phyloP scores from a whole-genome alignment of 306 rosid species.

The Castanopsis chinensis region DNA sequence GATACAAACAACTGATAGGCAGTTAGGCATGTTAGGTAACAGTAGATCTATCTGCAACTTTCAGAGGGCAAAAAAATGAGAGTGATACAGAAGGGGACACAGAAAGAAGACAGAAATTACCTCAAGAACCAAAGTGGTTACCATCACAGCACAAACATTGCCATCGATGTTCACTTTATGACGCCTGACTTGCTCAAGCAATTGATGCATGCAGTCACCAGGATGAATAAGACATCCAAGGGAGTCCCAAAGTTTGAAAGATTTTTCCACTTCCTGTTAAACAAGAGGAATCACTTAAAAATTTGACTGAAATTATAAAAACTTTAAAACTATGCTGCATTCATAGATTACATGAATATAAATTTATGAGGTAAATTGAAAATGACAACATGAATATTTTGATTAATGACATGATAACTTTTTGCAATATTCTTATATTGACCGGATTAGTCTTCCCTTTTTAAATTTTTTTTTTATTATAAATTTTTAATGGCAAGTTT shows the following conservation, averaged over 20 bases:
- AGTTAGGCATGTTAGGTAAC: neutral
- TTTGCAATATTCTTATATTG: neutral
- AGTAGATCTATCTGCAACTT: neutral
- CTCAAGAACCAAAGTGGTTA: slow-evolving; percentile 85
- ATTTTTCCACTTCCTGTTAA: slow-evolving; percentile 67
- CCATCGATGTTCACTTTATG: slow-evolving; percentile 72
- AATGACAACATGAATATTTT: neutral
- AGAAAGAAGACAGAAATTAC: slow-evolving; percentile 31
- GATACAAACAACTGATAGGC: neutral
- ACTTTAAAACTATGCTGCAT: neutral
- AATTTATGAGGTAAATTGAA: neutral
- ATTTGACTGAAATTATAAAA: neutral
- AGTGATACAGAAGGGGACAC: neutral
- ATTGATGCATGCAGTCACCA: slow-evolving; percentile 62
- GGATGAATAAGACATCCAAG: slow-evolving; percentile 38
- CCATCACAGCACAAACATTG: slow-evolving; percentile 69
- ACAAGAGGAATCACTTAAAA: neutral
- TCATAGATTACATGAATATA: neutral
- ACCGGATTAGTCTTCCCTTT: too few relatives aligned
- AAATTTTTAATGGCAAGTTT: too few relatives aligned
- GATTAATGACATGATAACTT: neutral
- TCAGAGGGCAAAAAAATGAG: neutral
- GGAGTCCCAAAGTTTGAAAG: slow-evolving; percentile 50
- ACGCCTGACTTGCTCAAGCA: slow-evolving; percentile 76
- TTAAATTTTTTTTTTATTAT: too few relatives aligned